phyloP scores from a whole-genome alignment of 192 early-diverging fungal genomes.

The Entomortierella beljakovae region DNA sequence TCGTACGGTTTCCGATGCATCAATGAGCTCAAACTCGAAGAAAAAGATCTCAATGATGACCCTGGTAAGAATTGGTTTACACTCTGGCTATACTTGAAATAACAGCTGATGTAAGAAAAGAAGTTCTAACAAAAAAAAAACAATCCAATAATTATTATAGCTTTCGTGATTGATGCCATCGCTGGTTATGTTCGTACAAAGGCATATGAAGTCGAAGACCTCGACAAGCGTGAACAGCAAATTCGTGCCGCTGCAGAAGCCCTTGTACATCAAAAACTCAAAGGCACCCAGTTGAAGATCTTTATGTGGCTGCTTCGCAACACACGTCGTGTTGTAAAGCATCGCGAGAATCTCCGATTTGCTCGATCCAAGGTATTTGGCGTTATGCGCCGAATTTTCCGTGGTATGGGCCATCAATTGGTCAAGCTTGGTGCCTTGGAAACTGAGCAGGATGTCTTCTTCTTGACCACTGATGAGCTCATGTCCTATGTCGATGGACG shows the following conservation, averaged over 20 bases:
- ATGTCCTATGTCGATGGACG: constrained; percentile 50
- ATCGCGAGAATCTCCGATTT: constrained; percentile 50
- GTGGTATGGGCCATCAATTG: constrained; percentile 46
- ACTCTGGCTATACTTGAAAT: neutral
- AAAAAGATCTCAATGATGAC: constrained; percentile 48
- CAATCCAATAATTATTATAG: neutral
- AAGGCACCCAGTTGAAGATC: constrained; percentile 36
- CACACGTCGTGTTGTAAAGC: constrained; percentile 50
- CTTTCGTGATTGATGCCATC: constrained; percentile 40
- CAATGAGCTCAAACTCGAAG: constrained; percentile 50
- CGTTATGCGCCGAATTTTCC: constrained; percentile 52
- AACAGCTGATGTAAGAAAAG: too few species aligned
- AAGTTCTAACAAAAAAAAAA: neutral
- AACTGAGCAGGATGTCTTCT: constrained; percentile 41
- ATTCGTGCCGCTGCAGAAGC: constrained; percentile 50
- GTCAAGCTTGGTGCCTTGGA: constrained; percentile 37
- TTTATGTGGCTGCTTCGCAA: constrained; percentile 52
- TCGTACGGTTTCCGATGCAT: constrained; percentile 53
- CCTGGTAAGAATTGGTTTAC: constrained; percentile 23
- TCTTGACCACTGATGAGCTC: constrained; percentile 39
- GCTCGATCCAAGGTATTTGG: constrained; percentile 54
- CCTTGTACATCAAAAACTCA: constrained; percentile 45
- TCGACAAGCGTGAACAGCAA: constrained; percentile 43
- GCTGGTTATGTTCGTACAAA: constrained; percentile 45
- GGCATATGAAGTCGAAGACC: constrained; percentile 47